Percentiles rank a stretch among this genome's conserved stretches.
Evolutionary conservation across 495 filamentous ascomycete species (phyloP).

Genomic region (Neurospora africana): DNA sequence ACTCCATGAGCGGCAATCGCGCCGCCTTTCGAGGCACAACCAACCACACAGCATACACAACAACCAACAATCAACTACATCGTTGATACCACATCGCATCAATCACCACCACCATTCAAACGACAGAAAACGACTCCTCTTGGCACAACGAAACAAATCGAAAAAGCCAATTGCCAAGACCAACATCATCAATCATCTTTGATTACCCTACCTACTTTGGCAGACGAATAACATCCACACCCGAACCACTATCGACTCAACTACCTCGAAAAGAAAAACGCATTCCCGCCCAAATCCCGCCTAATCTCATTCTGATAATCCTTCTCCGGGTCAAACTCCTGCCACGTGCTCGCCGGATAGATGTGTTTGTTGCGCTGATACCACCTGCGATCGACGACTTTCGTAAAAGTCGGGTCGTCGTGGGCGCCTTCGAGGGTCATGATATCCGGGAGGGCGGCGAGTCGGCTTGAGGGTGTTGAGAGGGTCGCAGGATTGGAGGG

Average conservation of each 20-base stretch:
- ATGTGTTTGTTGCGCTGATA: slow-evolving; percentile 97
- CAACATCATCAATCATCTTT: not conserved
- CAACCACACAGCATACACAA: not conserved
- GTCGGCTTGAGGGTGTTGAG: slow-evolving; percentile 16
- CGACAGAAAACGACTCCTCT: no score
- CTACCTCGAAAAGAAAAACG: slow-evolving; percentile 71
- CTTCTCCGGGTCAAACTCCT: slow-evolving; percentile 81
- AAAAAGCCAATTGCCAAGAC: not conserved
- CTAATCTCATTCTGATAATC: slow-evolving; percentile 74
- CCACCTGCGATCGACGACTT: slow-evolving; percentile 93
- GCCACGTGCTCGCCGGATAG: slow-evolving; percentile 91
- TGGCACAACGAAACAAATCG: no score
- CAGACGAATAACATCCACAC: no score
- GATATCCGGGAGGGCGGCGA: slow-evolving; percentile 24
- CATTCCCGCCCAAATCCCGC: slow-evolving; percentile 77
- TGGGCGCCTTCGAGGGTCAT: slow-evolving; percentile 59
- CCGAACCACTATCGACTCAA: not conserved
- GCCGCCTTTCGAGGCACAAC: not conserved
- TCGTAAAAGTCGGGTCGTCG: slow-evolving; percentile 77
- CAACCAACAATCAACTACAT: not conserved
- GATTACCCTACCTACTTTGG: no score
- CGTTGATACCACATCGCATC: not conserved
- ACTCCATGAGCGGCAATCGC: not conserved
- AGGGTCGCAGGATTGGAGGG: slow-evolving; percentile 20
- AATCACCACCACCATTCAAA: not conserved